Conservation (phyloP, 257 asterid genomes). For the Nicotiana otophora region DNA sequence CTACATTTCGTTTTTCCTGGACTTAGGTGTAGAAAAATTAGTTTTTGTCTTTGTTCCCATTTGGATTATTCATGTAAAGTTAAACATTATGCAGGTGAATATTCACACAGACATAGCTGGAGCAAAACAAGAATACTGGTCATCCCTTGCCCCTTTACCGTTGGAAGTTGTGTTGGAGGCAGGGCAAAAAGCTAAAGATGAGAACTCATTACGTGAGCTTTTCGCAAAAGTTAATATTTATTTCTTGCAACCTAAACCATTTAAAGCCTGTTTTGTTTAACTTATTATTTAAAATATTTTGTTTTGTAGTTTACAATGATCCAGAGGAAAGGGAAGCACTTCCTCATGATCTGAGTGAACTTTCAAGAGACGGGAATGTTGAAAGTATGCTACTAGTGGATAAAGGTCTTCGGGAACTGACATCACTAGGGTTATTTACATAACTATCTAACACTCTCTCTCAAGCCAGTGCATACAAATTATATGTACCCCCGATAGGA, state of each 20-base stretch:
- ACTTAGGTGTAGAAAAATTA: not conserved
- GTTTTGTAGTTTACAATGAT: constrained; percentile 44
- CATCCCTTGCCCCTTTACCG: constrained; percentile 60
- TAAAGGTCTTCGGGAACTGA: constrained; percentile 76
- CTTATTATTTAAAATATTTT: not conserved
- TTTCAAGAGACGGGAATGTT: constrained; percentile 46
- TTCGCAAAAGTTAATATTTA: not conserved
- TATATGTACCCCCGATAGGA: too few species aligned
- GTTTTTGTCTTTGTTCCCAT: not conserved
- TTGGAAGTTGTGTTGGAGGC: constrained; percentile 70
- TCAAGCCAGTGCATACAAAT: too few species aligned
- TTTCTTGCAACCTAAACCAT: not conserved
- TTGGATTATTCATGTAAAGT: not conserved
- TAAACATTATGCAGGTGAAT: constrained; percentile 46
- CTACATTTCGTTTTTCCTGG: not conserved
- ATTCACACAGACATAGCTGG: constrained; percentile 72
- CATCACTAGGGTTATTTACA: constrained; percentile 17
- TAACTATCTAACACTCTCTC: too few species aligned
- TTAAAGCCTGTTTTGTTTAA: not conserved
- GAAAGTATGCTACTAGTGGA: constrained; percentile 95
- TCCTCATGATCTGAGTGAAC: constrained; percentile 24
- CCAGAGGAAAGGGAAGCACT: constrained; percentile 58
- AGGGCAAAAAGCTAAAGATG: constrained; percentile 63
- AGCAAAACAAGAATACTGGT: constrained; percentile 77
- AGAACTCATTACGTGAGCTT: constrained; percentile 38